These are phyloP conservation scores for Butyriboletus loyo DNA, from an alignment of 768 basidiomycete species.

Conservation along the genomic window DNA sequence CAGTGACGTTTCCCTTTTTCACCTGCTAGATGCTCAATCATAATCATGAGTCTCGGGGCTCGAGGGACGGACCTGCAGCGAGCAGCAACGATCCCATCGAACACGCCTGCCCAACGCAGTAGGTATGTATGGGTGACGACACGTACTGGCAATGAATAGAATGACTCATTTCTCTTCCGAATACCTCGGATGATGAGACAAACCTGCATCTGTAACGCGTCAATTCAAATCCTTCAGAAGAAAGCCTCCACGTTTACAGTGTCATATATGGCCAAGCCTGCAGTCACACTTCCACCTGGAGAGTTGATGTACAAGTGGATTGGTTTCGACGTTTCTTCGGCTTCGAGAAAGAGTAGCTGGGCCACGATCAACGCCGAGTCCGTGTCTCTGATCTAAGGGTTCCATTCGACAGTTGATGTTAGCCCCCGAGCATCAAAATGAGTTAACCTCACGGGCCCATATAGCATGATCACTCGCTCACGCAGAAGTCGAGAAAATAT, in stretches of 20 bases:
- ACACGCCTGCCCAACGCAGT: slow-evolving; percentile 92
- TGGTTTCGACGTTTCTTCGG: slow-evolving; percentile 90
- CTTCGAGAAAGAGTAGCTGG: slow-evolving; percentile 92
- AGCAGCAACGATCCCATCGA: slow-evolving; percentile 95
- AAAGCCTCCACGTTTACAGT: slow-evolving; percentile 57
- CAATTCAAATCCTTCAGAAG: slow-evolving; percentile 9
- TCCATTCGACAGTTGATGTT: slow-evolving; percentile 11
- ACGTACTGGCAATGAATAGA: slow-evolving; percentile 61
- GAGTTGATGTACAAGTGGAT: slow-evolving; percentile 98
- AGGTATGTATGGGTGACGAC: slow-evolving; percentile 92
- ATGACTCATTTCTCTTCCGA: slow-evolving; percentile 24
- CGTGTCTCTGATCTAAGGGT: slow-evolving; percentile 76
- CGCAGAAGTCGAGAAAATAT: slow-evolving; percentile 92
- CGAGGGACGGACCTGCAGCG: slow-evolving; percentile 57
- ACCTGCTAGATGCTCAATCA: slow-evolving; percentile 37
- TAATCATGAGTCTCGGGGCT: slow-evolving; percentile 7
- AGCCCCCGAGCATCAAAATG: slow-evolving; percentile 5
- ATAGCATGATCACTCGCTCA: slow-evolving; percentile 94
- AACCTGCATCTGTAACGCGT: slow-evolving; percentile 66
- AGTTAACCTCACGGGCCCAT: slow-evolving; percentile 70
- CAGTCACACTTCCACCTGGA: slow-evolving; percentile 93
- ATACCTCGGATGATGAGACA: slow-evolving; percentile 10
- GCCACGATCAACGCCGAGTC: slow-evolving; percentile 87
- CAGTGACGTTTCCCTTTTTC: slow-evolving; percentile 90
- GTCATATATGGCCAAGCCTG: slow-evolving; percentile 95